Evolutionary conservation across 2,329 filamentous ascomycete species (phyloP).

Genomic region (Fusarium sp.): DNA sequence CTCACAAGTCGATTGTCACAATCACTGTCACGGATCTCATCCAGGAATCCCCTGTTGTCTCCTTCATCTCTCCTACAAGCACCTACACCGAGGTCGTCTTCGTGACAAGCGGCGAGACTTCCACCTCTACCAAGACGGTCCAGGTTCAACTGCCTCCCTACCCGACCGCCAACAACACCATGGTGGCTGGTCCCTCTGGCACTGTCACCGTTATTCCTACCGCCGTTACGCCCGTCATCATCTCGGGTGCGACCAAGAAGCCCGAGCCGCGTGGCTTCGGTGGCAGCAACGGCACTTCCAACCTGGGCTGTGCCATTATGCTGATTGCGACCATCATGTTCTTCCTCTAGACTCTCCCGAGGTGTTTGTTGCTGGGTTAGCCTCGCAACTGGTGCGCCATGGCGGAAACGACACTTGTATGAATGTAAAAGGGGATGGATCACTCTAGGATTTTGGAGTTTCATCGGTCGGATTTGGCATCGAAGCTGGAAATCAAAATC

Average conservation of each 20-base stretch:
- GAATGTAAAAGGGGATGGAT: slow-evolving; percentile 8
- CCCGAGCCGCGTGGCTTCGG: slow-evolving; percentile 47
- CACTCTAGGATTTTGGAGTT: slow-evolving; percentile 31
- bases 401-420: slow-evolving; percentile 10
- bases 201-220: slow-evolving; percentile 39
- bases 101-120: slow-evolving; percentile 44
- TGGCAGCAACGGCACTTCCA: slow-evolving; percentile 46
- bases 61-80: slow-evolving; percentile 34
- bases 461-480: slow-evolving; percentile 36
- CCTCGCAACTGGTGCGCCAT: background rate
- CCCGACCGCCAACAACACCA: slow-evolving; percentile 48
- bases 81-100: slow-evolving; percentile 50
- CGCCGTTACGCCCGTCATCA: slow-evolving; percentile 43
- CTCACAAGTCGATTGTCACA: slow-evolving; percentile 35
- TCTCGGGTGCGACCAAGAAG: slow-evolving; percentile 50
- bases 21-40: slow-evolving; percentile 41
- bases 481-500: slow-evolving; percentile 40
- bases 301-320: slow-evolving; percentile 52
- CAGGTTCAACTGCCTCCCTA: slow-evolving; percentile 44
- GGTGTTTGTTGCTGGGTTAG: background rate
- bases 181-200: slow-evolving; percentile 37
- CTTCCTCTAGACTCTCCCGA: slow-evolving; percentile 44
- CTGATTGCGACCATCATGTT: slow-evolving; percentile 51
- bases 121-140: slow-evolving; percentile 50
- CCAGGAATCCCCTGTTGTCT: slow-evolving; percentile 27